Evolutionary conservation across 2,329 filamentous ascomycete genomes (phyloP).

Genomic region (Penicillium nordicum): DNA sequence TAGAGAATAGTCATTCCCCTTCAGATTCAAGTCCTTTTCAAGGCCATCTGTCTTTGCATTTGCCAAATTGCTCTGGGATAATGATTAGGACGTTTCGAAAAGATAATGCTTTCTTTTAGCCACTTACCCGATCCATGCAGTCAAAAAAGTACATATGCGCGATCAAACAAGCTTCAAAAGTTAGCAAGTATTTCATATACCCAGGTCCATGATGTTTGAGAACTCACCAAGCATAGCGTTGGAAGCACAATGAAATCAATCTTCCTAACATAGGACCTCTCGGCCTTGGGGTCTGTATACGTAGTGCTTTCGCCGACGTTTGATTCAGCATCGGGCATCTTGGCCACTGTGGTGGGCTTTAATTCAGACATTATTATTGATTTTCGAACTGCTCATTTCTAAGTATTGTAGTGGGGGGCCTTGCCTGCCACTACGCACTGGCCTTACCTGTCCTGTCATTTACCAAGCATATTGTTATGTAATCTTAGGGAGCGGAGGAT

Average conservation of each 20-base stretch:
- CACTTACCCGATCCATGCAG: constrained; percentile 28
- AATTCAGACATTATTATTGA: neutral
- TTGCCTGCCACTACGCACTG: no score
- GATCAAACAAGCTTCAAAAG: neutral
- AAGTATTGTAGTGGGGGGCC: no score
- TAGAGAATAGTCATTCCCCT: constrained; percentile 37
- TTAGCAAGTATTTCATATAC: neutral
- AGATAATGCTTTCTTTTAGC: neutral
- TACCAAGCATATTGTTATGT: no score
- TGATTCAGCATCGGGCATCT: neutral
- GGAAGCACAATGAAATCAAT: constrained; percentile 46
- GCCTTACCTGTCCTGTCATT: no score
- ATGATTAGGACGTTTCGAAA: constrained; percentile 17
- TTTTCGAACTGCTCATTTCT: neutral
- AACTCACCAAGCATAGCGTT: constrained; percentile 39
- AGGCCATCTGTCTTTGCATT: constrained; percentile 50
- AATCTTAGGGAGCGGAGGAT: no score
- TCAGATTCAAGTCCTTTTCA: constrained; percentile 37
- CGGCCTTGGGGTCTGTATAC: constrained; percentile 33
- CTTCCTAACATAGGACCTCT: constrained; percentile 39
- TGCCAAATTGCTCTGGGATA: constrained; percentile 41
- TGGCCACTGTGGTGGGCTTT: neutral
- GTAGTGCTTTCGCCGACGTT: constrained; percentile 12
- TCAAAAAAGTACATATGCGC: constrained; percentile 41
- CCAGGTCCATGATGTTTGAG: accelerated